These are phyloP conservation scores for Talaromyces atroroseus DNA, from an alignment of 2,329 filamentous ascomycete genomes.

Conservation along the genomic window DNA sequence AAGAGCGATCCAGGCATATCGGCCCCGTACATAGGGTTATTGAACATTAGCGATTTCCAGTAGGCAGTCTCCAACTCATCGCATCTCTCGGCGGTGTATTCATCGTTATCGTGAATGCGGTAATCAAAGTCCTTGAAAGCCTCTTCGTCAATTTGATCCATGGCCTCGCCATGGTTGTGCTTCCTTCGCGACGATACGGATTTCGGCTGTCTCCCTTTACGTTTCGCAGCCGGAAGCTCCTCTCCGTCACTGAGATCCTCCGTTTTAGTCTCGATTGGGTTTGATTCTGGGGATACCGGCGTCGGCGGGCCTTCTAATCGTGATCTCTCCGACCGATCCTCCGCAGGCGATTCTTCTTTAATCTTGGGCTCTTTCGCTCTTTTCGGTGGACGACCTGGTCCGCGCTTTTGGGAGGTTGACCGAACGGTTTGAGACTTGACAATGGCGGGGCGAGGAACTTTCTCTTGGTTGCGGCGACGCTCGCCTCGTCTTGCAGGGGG, in stretches of 20 bases:
- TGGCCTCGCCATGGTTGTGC: conserved; percentile 72
- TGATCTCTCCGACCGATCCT: conserved; percentile 33
- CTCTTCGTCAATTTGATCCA: conserved; percentile 77
- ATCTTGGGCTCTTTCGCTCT: conserved; percentile 33
- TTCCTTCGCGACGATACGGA: conserved; percentile 84
- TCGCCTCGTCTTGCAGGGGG: conserved; percentile 81
- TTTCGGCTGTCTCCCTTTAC: conserved; percentile 54
- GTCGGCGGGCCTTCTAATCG: conserved; percentile 47
- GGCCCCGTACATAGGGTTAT: conserved; percentile 88
- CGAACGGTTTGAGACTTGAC: conserved; percentile 33
- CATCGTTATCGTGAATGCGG: conserved; percentile 71
- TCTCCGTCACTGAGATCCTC: conserved; percentile 47
- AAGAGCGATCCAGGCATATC: conserved; percentile 96
- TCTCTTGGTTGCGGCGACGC: conserved; percentile 46
- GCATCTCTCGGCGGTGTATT: conserved; percentile 86
- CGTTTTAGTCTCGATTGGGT: conserved; percentile 50
- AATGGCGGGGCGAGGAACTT: conserved; percentile 35
- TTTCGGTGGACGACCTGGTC: conserved; percentile 34
- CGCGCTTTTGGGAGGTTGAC: conserved; percentile 42
- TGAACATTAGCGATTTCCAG: conserved; percentile 96
- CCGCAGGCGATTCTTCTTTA: conserved; percentile 32
- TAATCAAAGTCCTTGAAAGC: conserved; percentile 92
- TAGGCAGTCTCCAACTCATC: conserved; percentile 91
- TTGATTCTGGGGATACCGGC: conserved; percentile 50
- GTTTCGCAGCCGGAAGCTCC: conserved; percentile 36